A percentile compares a stretch with the other conserved stretches of the same genome.
Evolutionary conservation across 2,329 filamentous ascomycete species (phyloP).

Genomic region (Chaetothyriales sp.): DNA sequence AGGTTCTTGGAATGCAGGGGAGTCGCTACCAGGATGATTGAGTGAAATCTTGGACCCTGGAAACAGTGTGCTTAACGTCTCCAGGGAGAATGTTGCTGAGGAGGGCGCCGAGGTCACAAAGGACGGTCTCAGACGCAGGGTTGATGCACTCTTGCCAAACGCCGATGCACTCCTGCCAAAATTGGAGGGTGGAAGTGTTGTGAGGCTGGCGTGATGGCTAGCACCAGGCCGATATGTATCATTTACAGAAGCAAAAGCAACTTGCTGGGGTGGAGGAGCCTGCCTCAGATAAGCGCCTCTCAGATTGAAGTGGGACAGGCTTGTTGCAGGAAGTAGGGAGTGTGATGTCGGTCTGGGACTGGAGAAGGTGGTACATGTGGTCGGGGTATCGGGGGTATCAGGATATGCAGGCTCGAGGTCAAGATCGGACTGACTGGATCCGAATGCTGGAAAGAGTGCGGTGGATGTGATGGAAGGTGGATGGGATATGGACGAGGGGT

Average conservation of each 20-base stretch:
- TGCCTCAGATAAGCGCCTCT: neutral
- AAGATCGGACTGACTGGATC: neutral
- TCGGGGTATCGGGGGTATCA: neutral
- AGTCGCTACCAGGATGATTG: neutral
- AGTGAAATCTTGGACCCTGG: neutral
- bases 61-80: neutral
- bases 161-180: neutral
- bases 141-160: neutral
- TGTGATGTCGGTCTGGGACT: neutral
- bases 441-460: neutral
- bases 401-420: slow-evolving; percentile 7
- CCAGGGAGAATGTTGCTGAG: neutral
- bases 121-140: neutral
- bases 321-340: neutral
- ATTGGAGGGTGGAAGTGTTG: neutral
- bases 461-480: slow-evolving; percentile 5
- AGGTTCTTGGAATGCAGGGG: neutral
- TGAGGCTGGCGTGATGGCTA: neutral
- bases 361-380: neutral
- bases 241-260: neutral
- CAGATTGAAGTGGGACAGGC: neutral
- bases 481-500: slow-evolving; percentile 6
- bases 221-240: neutral
- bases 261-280: neutral
- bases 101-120: neutral